Evolutionary conservation across 805 yeast species (phyloP).

Genomic region (Ogataea kodamae): DNA sequence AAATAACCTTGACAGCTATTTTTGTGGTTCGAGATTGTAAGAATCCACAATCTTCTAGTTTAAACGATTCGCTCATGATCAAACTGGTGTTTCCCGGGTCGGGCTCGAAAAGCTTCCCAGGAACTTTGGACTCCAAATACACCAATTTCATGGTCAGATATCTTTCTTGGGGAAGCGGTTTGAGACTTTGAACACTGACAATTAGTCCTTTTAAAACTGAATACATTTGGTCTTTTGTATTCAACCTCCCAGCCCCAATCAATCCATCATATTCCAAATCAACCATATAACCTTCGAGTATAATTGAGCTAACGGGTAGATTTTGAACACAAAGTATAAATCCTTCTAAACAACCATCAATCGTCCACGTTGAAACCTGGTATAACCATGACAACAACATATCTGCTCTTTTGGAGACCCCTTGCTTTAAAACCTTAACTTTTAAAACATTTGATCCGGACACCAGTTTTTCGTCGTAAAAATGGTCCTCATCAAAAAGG

Average conservation of each 20-base stretch:
- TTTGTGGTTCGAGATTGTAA: constrained; percentile 24
- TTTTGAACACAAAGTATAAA: constrained; percentile 45
- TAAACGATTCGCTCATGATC: constrained; percentile 15
- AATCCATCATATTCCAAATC: constrained; percentile 39
- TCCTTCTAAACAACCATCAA: constrained; percentile 39
- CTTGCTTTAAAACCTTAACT: constrained; percentile 47
- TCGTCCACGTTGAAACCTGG: constrained; percentile 21
- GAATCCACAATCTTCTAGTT: constrained; percentile 23
- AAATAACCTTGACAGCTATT: constrained; percentile 24
- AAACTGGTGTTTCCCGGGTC: constrained; percentile 38
- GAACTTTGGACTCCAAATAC: constrained; percentile 44
- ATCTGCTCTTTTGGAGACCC: constrained; percentile 46
- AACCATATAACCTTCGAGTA: constrained; percentile 52
- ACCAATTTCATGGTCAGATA: constrained; percentile 46
- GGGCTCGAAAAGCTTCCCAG: constrained; percentile 40
- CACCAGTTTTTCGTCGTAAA: constrained; percentile 45
- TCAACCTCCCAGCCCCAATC: constrained; percentile 21
- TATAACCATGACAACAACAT: constrained; percentile 52
- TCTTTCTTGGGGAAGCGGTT: constrained; percentile 46
- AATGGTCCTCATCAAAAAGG: constrained; percentile 52
- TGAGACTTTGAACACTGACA: constrained; percentile 50
- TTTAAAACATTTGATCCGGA: constrained; percentile 39
- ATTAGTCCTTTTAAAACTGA: constrained; percentile 50
- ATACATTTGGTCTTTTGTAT: constrained; percentile 24
- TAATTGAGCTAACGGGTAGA: constrained; percentile 35